phyloP scores from a whole-genome alignment of 257 asterid genomes.

The Solanum boliviense region DNA sequence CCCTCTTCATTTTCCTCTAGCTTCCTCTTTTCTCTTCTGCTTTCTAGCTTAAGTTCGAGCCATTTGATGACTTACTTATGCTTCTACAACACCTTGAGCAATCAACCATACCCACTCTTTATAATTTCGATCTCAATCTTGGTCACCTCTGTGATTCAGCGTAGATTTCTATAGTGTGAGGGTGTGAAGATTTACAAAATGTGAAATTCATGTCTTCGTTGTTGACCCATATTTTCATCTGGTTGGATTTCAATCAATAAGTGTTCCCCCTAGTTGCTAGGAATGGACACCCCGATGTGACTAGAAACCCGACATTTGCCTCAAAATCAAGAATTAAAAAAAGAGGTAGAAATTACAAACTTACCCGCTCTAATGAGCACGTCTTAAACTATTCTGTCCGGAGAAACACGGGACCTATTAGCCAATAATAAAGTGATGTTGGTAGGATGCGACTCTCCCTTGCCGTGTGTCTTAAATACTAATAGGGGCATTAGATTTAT shows the following conservation, averaged over 20 bases:
- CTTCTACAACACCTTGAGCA: neutral
- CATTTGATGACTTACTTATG: neutral
- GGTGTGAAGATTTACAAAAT: neutral
- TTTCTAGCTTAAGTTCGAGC: neutral
- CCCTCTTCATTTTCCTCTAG: neutral
- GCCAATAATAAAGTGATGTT: neutral
- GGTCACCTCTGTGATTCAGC: neutral
- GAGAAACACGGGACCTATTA: neutral
- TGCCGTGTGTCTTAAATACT: neutral
- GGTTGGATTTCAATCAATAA: neutral
- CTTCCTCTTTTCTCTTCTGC: neutral
- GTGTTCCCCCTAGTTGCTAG: neutral
- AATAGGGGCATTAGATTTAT: neutral
- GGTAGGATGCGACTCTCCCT: neutral
- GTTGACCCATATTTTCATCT: neutral
- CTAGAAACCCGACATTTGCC: neutral
- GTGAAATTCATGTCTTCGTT: neutral
- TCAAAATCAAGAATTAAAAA: neutral
- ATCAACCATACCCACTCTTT: neutral
- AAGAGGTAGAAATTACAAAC: neutral
- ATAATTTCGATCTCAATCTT: neutral
- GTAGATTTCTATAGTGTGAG: neutral
- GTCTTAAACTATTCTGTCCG: neutral
- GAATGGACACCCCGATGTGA: neutral
- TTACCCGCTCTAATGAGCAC: neutral